A percentile compares a stretch with the other conserved stretches of the same genome.
Conservation (phyloP, 345 rosid genomes). For the Lumnitzera racemosa region DNA sequence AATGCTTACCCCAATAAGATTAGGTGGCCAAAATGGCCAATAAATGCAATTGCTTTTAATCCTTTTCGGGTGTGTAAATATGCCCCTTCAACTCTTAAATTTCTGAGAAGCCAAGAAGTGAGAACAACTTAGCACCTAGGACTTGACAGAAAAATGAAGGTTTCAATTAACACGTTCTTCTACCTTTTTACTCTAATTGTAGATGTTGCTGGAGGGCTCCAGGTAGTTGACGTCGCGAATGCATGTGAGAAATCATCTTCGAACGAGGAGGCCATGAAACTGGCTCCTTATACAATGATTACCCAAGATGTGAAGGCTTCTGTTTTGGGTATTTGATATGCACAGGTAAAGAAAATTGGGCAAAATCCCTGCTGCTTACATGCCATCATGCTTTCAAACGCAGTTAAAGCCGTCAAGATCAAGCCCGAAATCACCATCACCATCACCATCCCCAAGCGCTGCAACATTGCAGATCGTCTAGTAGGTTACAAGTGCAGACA, state of each 20-base stretch:
- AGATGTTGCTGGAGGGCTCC: conserved; percentile 10
- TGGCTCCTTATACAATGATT: conserved; percentile 68
- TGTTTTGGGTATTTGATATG: conserved; percentile 59
- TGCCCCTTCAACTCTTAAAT: no score
- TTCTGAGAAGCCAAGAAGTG: no score
- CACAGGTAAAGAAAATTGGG: conserved; percentile 58
- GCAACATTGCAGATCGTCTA: conserved; percentile 71
- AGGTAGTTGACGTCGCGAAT: conserved; percentile 48
- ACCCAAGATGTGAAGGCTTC: conserved; percentile 42
- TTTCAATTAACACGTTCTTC: conserved; percentile 20
- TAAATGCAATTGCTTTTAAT: no score
- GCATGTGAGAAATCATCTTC: conserved; percentile 72
- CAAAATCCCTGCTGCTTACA: conserved; percentile 66
- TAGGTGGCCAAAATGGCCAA: no score
- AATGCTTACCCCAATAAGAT: no score
- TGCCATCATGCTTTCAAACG: conserved; percentile 75
- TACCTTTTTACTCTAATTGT: conserved; percentile 5
- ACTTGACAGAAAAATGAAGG: conserved; percentile 13
- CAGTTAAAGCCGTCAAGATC: conserved; percentile 56
- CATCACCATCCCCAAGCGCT: conserved; percentile 55
- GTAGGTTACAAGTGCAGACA: conserved; percentile 89
- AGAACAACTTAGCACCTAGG: no score
- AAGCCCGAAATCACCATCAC: conserved; percentile 69
- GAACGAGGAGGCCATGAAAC: conserved; percentile 67
- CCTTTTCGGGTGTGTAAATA: no score